Evolutionary conservation across 352 stramenopile species (phyloP).

Genomic region (Blastocystis sp.): DNA sequence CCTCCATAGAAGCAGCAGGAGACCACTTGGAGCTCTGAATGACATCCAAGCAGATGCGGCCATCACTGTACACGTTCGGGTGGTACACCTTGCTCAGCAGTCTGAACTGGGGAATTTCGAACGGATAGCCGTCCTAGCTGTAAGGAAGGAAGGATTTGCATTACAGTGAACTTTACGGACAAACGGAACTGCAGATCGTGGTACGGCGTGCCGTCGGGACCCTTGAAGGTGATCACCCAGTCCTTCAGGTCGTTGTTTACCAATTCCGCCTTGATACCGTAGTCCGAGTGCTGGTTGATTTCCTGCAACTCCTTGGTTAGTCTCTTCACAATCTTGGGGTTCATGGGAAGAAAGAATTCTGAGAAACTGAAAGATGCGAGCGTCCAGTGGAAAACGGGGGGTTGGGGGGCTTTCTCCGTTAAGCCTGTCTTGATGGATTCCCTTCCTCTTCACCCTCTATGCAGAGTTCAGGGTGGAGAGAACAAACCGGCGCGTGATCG

Average conservation of each 20-base stretch:
- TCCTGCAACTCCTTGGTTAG: neutral
- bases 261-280: neutral
- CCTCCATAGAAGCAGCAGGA: slow-evolving; percentile 29
- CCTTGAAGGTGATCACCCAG: neutral
- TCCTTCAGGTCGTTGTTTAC: slow-evolving; percentile 14
- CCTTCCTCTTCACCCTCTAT: no score
- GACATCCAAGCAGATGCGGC: slow-evolving; percentile 49
- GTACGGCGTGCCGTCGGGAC: slow-evolving; percentile 33
- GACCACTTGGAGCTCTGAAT: slow-evolving; percentile 11
- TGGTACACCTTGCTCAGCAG: slow-evolving; percentile 41
- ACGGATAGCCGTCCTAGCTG: slow-evolving; percentile 31
- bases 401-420: neutral
- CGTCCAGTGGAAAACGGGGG: neutral
- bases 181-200: neutral
- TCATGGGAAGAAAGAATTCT: neutral
- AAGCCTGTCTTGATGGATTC: no score
- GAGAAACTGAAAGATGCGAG: neutral
- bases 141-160: neutral
- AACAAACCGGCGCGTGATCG: no score
- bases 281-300: neutral
- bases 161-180: neutral
- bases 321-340: neutral
- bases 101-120: slow-evolving; percentile 15
- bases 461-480: no score
- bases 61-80: slow-evolving; percentile 46